These are phyloP conservation scores for Ophiocordyceps camponoti-saundersi DNA, from an alignment of 2,329 filamentous ascomycete species.

Conservation along the genomic window DNA sequence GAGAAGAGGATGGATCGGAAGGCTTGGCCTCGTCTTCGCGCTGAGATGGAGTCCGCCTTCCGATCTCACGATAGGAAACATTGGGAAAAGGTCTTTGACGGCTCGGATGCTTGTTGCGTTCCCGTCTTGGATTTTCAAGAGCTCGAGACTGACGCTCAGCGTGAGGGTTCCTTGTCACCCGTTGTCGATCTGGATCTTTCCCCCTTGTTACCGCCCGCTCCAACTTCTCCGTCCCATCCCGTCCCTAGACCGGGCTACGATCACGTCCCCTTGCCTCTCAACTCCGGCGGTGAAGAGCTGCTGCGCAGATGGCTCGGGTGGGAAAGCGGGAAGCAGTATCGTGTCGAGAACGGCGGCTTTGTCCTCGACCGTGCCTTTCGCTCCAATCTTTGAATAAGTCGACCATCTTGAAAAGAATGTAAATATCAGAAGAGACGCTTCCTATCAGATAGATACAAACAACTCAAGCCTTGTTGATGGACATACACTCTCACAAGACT, in stretches of 20 bases:
- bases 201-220: conserved; percentile 43
- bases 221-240: conserved; percentile 20
- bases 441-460: no score
- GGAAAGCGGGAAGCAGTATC: conserved; percentile 54
- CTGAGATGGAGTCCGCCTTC: conserved; percentile 47
- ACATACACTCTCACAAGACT: no score
- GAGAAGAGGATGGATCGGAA: conserved; percentile 28
- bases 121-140: conserved; percentile 66
- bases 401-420: no score
- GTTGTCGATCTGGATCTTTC: conserved; percentile 51
- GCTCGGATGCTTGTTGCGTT: conserved; percentile 83
- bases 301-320: conserved; percentile 63
- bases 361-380: conserved; percentile 20
- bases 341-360: conserved; percentile 45
- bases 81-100: conserved; percentile 79
- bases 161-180: conserved; percentile 54
- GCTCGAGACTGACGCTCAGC: conserved; percentile 33
- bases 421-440: no score
- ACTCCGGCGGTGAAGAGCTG: conserved; percentile 54
- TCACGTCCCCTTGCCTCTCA: conserved; percentile 40
- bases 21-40: conserved; percentile 51
- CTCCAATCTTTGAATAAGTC: conserved; percentile 15
- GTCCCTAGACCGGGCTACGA: conserved; percentile 48
- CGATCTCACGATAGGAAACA: conserved; percentile 51
- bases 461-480: no score